A percentile compares a stretch with the other conserved stretches of the same genome.
Evolutionary conservation across 805 yeast genomes (phyloP).

Genomic region (Wickerhamomyces subpelliculosus): DNA sequence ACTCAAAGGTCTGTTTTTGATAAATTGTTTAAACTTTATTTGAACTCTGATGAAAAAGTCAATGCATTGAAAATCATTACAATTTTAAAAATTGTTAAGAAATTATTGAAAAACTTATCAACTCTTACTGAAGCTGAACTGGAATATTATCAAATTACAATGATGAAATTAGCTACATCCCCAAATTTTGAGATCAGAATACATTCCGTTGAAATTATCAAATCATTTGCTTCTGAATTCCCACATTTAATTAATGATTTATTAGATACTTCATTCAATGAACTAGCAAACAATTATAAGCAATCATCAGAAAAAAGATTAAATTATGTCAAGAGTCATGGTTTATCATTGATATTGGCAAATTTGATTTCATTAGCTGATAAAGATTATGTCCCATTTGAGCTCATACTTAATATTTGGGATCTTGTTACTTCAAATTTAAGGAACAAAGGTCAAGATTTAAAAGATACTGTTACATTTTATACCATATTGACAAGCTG

Average conservation of each 20-base stretch:
- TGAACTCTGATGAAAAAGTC: conserved; percentile 6
- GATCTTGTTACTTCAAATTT: conserved; percentile 35
- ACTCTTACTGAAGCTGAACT: conserved; percentile 16
- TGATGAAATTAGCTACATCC: conserved; percentile 31
- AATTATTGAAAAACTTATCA: conserved; percentile 24
- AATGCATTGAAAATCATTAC: conserved; percentile 4
- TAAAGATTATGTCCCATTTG: conserved; percentile 37
- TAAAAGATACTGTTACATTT: conserved; percentile 24
- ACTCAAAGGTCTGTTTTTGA: conserved; percentile 26
- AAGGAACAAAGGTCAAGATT: conserved; percentile 23
- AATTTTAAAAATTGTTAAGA: conserved; percentile 18
- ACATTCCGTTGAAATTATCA: conserved; percentile 30
- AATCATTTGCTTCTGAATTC: conserved; percentile 24
- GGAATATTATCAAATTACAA: conserved; percentile 19
- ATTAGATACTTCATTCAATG: conserved; percentile 26
- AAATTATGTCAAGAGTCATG: conserved; percentile 29
- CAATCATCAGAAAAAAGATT: conserved; percentile 20
- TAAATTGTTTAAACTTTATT: conserved; percentile 5
- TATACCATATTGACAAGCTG: conserved; percentile 43
- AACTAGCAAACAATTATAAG: conserved; percentile 28
- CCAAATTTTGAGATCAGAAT: conserved; percentile 35
- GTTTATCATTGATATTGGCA: conserved; percentile 32
- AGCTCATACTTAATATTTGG: conserved; percentile 36
- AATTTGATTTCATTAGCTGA: conserved; percentile 27
- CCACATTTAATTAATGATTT: conserved; percentile 31